Percentiles rank a stretch among this genome's conserved stretches.
phyloP scores from a whole-genome alignment of 495 filamentous ascomycete genomes.

The Letharia columbiana region DNA sequence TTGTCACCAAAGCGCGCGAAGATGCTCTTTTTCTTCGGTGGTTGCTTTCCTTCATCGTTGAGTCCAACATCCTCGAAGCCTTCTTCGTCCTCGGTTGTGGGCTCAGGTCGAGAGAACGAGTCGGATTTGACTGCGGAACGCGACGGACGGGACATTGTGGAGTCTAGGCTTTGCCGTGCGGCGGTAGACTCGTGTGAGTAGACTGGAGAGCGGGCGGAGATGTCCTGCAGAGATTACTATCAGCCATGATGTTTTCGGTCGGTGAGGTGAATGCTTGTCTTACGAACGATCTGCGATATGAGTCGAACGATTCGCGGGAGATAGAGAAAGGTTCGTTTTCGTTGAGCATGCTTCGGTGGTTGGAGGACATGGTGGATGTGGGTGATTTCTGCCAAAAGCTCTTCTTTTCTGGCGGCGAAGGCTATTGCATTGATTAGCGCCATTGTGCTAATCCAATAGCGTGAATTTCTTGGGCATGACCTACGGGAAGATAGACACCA shows the following conservation, averaged over 20 bases:
- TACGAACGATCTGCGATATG: slow-evolving; percentile 94
- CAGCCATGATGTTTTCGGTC: slow-evolving; percentile 13
- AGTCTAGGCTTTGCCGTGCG: slow-evolving; percentile 73
- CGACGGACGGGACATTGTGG: slow-evolving; percentile 50
- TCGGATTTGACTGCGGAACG: slow-evolving; percentile 39
- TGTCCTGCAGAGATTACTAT: slow-evolving; percentile 54
- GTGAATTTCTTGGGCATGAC: slow-evolving; percentile 15
- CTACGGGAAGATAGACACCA: slow-evolving; percentile 91
- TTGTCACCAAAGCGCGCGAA: slow-evolving; percentile 78
- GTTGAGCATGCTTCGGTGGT: slow-evolving; percentile 58
- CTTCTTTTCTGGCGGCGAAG: slow-evolving; percentile 81
- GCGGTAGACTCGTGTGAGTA: slow-evolving; percentile 45
- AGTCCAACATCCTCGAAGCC: slow-evolving; percentile 87
- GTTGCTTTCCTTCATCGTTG: slow-evolving; percentile 59
- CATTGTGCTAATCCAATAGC: slow-evolving; percentile 5
- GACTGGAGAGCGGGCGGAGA: slow-evolving; percentile 79
- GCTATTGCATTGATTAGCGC: slow-evolving; percentile 41
- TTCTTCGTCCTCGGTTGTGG: slow-evolving; percentile 67
- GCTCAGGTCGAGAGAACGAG: slow-evolving; percentile 44
- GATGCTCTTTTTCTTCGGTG: slow-evolving; percentile 68
- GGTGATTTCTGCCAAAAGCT: slow-evolving; percentile 73
- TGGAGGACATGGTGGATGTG: slow-evolving; percentile 53
- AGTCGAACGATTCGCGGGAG: slow-evolving; percentile 95
- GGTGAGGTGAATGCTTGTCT: slow-evolving; percentile 28
- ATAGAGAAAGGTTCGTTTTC: slow-evolving; percentile 94